Base-by-base conservation (phyloP, 768 basidiomycete genomes). In the Leccinellum luteum region DNA sequence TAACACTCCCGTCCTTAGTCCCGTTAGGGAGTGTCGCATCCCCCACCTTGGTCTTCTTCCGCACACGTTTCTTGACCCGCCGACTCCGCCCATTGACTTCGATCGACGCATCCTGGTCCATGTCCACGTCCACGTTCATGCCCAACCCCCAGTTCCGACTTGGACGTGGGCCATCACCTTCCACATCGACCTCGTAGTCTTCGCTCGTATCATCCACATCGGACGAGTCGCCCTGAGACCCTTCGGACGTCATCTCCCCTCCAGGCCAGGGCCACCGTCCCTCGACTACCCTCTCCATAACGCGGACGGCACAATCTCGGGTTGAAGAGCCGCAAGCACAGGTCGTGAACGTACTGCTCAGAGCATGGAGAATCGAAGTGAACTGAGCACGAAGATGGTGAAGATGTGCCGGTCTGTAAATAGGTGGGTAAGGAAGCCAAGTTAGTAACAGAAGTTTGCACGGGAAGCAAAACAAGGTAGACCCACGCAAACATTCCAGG, bases 261-360 rank as follows among this genome's bases (percentile, higher is more conserved):
- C 61, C 51, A 3, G 69, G 69, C 67, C 69, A 70, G 5, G 69
- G 69, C 69, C 69, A 70, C 14, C 48, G 61, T 45, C 69, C 69
- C 44, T 81, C 80, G 23, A 88, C 85, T 60, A 89, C 85, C n/a
- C 76, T 76, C 14, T 81, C 81, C 81, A 89, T 86, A n/a, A 81
- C 78, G 13, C 74, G 76, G 25, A 87, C 68, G 3, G 83, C 86
- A 63, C 89, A 91, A 52, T 87, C 83, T 31, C 75, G 76, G 4
- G 85, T 78, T 6, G 76, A 76, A 10, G 81, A 75, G 6, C 89
- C 89, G 60, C 89, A 90, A 0, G 89, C 89, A 54, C 89, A 90
- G 1, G 86, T 85, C 4, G 85, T 85, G 64, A 90, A 90, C 0
- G 85, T 87, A 17, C 84, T 85, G 7, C 82, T 76, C 52, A 90